A percentile compares a stretch with the other conserved stretches of the same genome.
phyloP scores from a whole-genome alignment of 2,329 filamentous ascomycete genomes.

The Aspergillus sp. region DNA sequence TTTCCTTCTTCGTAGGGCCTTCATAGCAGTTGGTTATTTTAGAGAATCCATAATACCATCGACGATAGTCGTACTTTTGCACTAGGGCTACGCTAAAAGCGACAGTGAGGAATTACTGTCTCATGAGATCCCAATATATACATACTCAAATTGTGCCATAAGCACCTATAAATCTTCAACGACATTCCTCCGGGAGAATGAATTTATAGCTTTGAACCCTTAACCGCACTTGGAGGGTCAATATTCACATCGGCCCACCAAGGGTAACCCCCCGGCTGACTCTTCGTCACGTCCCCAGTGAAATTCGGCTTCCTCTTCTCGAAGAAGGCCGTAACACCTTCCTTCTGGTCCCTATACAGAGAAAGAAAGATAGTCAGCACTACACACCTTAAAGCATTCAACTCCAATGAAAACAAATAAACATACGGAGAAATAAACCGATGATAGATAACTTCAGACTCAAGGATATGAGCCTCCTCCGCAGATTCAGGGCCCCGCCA shows the following conservation, averaged over 20 bases:
- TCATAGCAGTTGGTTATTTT: background rate
- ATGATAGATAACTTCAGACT: slow-evolving; percentile 48
- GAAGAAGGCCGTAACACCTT: slow-evolving; percentile 68
- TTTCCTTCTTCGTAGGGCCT: background rate
- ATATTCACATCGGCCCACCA: slow-evolving; percentile 66
- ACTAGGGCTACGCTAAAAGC: background rate
- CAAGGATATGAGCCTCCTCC: slow-evolving; percentile 70
- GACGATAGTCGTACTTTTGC: background rate
- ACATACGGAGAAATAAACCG: slow-evolving; percentile 37
- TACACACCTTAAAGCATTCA: slow-evolving; percentile 1
- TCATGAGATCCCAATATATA: background rate
- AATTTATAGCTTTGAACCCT: slow-evolving; percentile 25
- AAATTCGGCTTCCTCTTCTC: slow-evolving; percentile 67
- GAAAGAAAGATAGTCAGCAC: background rate
- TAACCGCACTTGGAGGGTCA: slow-evolving; percentile 21
- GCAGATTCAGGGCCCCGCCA: slow-evolving; percentile 55
- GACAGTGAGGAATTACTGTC: background rate
- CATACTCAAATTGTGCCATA: background rate
- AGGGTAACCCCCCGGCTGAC: slow-evolving; percentile 61
- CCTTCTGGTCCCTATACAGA: slow-evolving; percentile 59
- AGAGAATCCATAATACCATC: background rate
- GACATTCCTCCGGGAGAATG: background rate
- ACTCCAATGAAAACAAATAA: background rate
- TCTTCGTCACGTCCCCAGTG: slow-evolving; percentile 58
- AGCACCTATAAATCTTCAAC: background rate